phyloP scores from a whole-genome alignment of 2,329 filamentous ascomycete genomes.

The Microcera coccophila region DNA sequence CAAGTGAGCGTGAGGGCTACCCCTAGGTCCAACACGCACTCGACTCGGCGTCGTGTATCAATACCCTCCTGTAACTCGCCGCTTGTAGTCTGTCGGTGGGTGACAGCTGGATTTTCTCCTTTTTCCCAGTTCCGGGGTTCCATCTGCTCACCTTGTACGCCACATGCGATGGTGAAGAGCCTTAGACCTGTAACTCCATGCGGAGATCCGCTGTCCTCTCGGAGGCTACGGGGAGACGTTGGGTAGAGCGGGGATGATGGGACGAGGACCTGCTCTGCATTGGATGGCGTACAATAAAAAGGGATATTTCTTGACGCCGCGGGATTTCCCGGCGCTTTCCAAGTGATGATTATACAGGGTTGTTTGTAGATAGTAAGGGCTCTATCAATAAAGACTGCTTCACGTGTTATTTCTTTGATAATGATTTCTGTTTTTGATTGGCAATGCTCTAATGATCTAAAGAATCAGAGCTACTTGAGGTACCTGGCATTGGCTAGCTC shows the following conservation, averaged over 20 bases:
- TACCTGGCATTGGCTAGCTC: too few relatives aligned
- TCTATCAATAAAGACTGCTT: constrained; percentile 20
- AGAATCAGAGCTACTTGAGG: too few relatives aligned
- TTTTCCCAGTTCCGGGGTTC: constrained; percentile 13
- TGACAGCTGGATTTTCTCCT: constrained; percentile 11
- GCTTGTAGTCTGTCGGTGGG: constrained; percentile 9
- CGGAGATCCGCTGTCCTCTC: constrained; percentile 10
- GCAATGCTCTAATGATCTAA: too few relatives aligned
- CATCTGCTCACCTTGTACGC: constrained; percentile 22
- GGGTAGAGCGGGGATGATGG: constrained; percentile 44
- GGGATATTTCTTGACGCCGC: constrained; percentile 20
- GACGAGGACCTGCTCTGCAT: constrained; percentile 49
- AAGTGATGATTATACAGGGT: constrained; percentile 14
- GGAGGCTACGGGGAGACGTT: constrained; percentile 15
- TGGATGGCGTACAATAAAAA: constrained; percentile 45
- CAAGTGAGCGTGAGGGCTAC: constrained; percentile 54
- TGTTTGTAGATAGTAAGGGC: constrained; percentile 14
- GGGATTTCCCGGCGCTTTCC: constrained; percentile 9
- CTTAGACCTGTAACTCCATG: constrained; percentile 44
- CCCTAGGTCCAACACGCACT: constrained; percentile 12
- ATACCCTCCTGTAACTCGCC: constrained; percentile 20
- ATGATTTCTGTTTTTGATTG: too few relatives aligned
- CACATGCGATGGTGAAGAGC: constrained; percentile 40
- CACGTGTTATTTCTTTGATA: constrained; percentile 2
- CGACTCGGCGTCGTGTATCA: constrained; percentile 18